Evolutionary conservation across 1,284 basidiomycete genomes (phyloP).

Genomic region (Microbotryum intermedium): DNA sequence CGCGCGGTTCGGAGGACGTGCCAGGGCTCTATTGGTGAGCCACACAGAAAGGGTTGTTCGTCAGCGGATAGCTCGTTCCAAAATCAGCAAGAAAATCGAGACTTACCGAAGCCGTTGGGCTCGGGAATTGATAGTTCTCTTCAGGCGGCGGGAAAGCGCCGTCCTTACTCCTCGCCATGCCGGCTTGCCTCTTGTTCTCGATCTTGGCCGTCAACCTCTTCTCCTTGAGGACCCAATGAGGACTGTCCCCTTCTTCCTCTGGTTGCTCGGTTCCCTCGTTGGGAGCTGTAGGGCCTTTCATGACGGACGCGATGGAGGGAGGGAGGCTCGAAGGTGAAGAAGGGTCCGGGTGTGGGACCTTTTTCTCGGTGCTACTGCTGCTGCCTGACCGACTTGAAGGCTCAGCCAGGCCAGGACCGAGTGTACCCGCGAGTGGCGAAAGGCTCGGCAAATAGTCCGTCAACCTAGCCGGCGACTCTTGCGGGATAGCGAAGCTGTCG

Average conservation of each 20-base stretch:
- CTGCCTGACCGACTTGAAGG: not conserved
- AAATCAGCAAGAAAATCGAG: not conserved
- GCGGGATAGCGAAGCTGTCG: no score
- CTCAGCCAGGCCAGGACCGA: no score
- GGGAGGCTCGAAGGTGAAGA: no score
- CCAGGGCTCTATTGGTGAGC: no score
- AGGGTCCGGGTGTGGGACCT: not conserved
- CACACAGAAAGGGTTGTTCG: no score
- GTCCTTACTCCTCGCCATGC: conserved; percentile 1
- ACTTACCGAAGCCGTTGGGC: not conserved
- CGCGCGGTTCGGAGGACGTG: no score
- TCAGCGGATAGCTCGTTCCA: not conserved
- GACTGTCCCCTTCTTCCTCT: not conserved
- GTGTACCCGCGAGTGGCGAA: no score
- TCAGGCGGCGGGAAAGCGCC: conserved; percentile 15
- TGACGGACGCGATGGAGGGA: no score
- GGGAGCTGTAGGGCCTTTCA: not conserved
- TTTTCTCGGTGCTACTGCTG: not conserved
- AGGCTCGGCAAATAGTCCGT: no score
- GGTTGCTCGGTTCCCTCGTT: not conserved
- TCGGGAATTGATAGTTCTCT: conserved; percentile 19
- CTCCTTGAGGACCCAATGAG: not conserved
- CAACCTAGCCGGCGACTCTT: no score
- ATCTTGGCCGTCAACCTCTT: not conserved
- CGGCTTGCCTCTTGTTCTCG: conserved; percentile 7